Percentiles rank a stretch among this genome's conserved stretches.
These are phyloP conservation scores for Arabidopsis arenosa DNA, from an alignment of 345 rosid genomes.

Conservation along the genomic window DNA sequence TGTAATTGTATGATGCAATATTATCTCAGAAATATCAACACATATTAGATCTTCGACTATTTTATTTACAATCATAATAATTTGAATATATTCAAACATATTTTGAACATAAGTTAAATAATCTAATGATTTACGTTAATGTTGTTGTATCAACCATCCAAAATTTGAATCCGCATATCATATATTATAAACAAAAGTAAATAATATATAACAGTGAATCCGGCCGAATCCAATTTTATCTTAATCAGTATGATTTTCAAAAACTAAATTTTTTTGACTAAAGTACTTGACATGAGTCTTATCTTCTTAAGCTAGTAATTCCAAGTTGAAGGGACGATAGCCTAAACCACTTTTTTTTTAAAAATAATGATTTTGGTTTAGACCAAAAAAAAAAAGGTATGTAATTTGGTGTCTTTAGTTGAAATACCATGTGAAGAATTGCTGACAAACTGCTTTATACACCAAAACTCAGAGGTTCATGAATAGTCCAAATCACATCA, in stretches of 20 bases:
- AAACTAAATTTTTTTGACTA: not conserved
- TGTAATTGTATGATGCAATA: not conserved
- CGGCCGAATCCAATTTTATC: not conserved
- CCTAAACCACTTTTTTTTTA: slow-evolving; percentile 8
- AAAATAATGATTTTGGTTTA: not conserved
- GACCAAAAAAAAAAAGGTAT: not conserved
- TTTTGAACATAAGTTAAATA: too few relatives aligned
- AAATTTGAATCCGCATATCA: not conserved
- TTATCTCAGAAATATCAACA: not conserved
- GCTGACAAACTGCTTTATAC: slow-evolving; percentile 45
- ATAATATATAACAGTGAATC: not conserved
- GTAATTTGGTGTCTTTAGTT: slow-evolving; percentile 36
- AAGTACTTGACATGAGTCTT: not conserved
- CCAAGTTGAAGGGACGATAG: slow-evolving; percentile 28
- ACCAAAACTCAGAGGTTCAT: slow-evolving; percentile 40
- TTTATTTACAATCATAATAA: too few relatives aligned
- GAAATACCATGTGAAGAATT: slow-evolving; percentile 38
- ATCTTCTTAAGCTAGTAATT: slow-evolving; percentile 6
- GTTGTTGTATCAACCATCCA: not conserved
- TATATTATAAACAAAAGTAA: not conserved
- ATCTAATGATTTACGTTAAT: not conserved
- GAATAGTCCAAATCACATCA: slow-evolving; percentile 45
- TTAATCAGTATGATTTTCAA: not conserved
- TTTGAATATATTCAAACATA: too few relatives aligned
- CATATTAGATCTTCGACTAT: not conserved